Conservation (phyloP, 1,284 basidiomycete genomes). For the Dichomitus squalens region DNA sequence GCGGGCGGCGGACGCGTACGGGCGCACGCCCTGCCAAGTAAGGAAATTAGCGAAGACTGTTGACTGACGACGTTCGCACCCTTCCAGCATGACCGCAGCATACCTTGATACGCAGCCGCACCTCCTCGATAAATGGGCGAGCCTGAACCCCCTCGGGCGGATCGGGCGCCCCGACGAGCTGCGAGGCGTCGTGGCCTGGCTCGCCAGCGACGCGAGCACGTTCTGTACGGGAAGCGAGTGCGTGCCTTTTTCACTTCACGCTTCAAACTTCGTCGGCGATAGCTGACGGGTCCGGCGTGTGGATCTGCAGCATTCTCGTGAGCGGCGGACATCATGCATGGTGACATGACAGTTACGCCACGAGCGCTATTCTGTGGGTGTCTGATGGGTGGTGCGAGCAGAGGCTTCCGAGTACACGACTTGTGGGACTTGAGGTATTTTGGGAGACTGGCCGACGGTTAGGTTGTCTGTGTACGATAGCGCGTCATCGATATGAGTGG, state of each 20-base stretch:
- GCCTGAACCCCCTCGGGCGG: constrained; percentile 73
- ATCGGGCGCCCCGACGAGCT: constrained; percentile 78
- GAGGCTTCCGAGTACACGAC: not conserved
- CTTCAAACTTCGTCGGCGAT: not conserved
- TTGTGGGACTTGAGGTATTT: not conserved
- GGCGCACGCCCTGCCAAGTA: not conserved
- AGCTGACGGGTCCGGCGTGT: constrained; percentile 16
- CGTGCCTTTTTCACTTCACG: constrained; percentile 33
- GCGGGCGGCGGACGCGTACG: not conserved
- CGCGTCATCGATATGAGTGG: not conserved
- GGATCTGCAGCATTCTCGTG: constrained; percentile 62
- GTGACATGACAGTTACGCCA: constrained; percentile 38
- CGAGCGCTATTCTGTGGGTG: not conserved
- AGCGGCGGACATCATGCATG: constrained; percentile 73
- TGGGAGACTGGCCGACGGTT: not conserved
- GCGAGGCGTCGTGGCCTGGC: constrained; percentile 77
- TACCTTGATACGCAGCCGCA: constrained; percentile 74
- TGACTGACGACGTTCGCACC: not conserved
- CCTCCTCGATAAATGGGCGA: constrained; percentile 73
- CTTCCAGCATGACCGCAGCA: constrained; percentile 72
- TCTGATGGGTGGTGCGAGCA: not conserved
- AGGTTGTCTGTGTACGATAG: no score
- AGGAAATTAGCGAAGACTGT: not conserved
- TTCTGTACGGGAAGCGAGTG: constrained; percentile 80
- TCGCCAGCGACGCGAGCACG: constrained; percentile 78